Percentiles rank a stretch among this genome's conserved stretches.
These are phyloP conservation scores for Exsudoporus floridanus DNA, from an alignment of 1,284 basidiomycete genomes.

Conservation along the genomic window DNA sequence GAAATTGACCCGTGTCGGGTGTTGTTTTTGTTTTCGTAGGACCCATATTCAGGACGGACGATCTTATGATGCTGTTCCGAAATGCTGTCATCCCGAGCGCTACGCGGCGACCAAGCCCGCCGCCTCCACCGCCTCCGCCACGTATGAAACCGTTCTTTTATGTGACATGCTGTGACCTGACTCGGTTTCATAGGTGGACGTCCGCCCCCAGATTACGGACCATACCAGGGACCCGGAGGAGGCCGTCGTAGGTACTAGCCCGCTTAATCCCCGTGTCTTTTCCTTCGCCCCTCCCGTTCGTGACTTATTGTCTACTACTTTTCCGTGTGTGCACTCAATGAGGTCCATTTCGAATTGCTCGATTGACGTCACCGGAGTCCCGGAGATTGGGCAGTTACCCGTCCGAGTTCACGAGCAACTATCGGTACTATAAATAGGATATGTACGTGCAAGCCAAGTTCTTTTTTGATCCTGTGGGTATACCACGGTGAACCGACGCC, in stretches of 20 bases:
- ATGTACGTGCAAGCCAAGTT: background rate
- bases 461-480: background rate
- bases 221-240: constrained; percentile 61
- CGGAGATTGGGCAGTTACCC: background rate
- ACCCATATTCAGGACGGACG: constrained; percentile 83
- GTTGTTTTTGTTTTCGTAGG: constrained; percentile 46
- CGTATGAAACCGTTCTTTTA: constrained; percentile 19
- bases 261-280: background rate
- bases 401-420: background rate
- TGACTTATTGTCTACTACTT: constrained; percentile 22
- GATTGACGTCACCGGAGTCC: constrained; percentile 1
- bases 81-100: constrained; percentile 73
- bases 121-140: constrained; percentile 44
- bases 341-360: background rate
- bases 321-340: constrained; percentile 5
- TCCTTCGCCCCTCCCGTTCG: constrained; percentile 15
- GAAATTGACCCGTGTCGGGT: constrained; percentile 19
- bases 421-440: background rate
- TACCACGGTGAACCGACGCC: background rate
- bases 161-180: constrained; percentile 15
- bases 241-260: constrained; percentile 37
- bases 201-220: constrained; percentile 69
- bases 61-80: constrained; percentile 77
- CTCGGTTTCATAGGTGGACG: constrained; percentile 43
- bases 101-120: constrained; percentile 47